These are phyloP conservation scores for Adenanthera pavonina DNA, from an alignment of 306 rosid genomes.

Conservation along the genomic window DNA sequence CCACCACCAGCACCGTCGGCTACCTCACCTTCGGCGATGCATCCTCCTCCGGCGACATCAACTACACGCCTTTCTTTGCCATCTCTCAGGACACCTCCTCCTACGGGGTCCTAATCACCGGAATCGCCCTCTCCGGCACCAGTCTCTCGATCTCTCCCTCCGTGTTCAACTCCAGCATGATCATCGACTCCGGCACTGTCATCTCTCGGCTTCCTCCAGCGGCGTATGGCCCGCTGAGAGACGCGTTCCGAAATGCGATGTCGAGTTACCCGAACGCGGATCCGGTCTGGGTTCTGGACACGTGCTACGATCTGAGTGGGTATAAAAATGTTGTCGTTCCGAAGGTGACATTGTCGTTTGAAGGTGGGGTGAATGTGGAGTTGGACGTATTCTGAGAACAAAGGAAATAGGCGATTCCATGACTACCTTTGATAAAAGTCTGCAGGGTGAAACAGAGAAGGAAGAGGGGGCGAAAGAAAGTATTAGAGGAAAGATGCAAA, in stretches of 20 bases:
- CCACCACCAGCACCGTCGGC: conserved; percentile 49
- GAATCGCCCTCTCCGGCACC: conserved; percentile 49
- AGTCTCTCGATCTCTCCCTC: conserved; percentile 47
- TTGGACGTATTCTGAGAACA: conserved; percentile 6
- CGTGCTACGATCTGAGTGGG: conserved; percentile 65
- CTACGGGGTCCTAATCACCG: conserved; percentile 56
- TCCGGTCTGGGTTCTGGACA: conserved; percentile 55
- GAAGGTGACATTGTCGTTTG: conserved; percentile 50
- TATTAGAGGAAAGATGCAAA: too few species aligned
- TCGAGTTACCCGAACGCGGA: conserved; percentile 41
- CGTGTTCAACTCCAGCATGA: conserved; percentile 53
- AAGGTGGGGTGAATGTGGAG: conserved; percentile 41
- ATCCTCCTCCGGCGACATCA: neutral
- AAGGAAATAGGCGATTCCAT: too few species aligned
- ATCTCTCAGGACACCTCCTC: conserved; percentile 34
- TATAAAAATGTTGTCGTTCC: conserved; percentile 33
- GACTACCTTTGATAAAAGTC: too few species aligned
- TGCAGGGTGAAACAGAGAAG: too few species aligned
- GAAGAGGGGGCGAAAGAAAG: too few species aligned
- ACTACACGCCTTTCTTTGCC: conserved; percentile 60
- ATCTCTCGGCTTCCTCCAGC: conserved; percentile 65
- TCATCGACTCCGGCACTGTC: conserved; percentile 85
- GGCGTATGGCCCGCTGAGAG: conserved; percentile 53
- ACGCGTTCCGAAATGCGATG: conserved; percentile 52
- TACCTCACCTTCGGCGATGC: conserved; percentile 49